Percentiles rank a stretch among this genome's conserved stretches.
Evolutionary conservation across 306 rosid genomes (phyloP).

Genomic region (Vicia faba): DNA sequence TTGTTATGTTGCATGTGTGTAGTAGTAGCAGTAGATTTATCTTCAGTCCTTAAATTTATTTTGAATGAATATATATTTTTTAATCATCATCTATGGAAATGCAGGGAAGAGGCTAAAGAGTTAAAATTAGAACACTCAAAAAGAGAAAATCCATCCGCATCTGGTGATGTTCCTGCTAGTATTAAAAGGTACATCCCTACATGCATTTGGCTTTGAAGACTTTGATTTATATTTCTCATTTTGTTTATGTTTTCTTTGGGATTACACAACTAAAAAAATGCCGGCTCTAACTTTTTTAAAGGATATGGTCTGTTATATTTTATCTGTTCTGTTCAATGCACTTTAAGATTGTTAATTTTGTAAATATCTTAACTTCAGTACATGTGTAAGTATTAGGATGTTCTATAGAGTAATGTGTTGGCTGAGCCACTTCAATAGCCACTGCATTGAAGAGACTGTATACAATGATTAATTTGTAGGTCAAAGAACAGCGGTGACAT

Average conservation of each 20-base stretch:
- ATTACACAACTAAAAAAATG: not conserved
- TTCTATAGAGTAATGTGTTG: conserved; percentile 5
- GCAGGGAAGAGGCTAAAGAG: conserved; percentile 78
- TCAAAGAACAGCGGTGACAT: too few species aligned
- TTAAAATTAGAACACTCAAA: conserved; percentile 43
- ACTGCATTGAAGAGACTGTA: too few species aligned
- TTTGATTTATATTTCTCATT: conserved; percentile 17
- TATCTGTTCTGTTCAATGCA: conserved; percentile 6
- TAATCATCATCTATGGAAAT: conserved; percentile 21
- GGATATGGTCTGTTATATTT: conserved; percentile 1
- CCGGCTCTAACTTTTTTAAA: not conserved
- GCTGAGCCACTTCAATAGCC: not conserved
- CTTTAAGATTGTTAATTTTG: conserved; percentile 22
- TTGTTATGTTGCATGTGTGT: not conserved
- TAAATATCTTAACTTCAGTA: not conserved
- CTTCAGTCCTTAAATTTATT: conserved; percentile 26
- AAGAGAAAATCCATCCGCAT: conserved; percentile 37
- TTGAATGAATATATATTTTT: conserved; percentile 18
- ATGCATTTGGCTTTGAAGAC: not conserved
- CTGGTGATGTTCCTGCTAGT: conserved; percentile 44
- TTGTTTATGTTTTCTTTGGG: conserved; percentile 8
- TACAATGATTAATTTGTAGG: too few species aligned
- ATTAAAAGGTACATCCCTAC: conserved; percentile 58
- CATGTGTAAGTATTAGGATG: conserved; percentile 22
- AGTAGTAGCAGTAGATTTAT: not conserved